Conservation (phyloP, 148 eudicot genomes). For the Nepenthes gracilis region DNA sequence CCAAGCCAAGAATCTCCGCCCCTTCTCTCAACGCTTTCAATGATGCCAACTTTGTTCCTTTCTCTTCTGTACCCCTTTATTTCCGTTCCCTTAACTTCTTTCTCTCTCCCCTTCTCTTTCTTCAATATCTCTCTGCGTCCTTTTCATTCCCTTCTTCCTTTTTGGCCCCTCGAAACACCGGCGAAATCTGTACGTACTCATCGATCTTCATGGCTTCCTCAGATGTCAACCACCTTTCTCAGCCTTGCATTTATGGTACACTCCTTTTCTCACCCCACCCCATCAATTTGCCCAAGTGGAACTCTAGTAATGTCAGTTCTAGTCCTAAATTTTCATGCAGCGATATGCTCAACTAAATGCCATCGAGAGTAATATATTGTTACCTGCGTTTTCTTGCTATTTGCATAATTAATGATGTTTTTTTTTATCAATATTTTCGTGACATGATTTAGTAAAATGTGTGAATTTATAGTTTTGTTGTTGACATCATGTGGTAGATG, state of each 20-base stretch:
- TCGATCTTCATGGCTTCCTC: conserved; percentile 36
- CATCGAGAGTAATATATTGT: no score
- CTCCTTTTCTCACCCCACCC: not conserved
- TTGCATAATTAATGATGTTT: no score
- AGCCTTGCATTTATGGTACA: conserved; percentile 44
- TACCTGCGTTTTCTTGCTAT: no score
- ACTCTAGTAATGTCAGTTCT: no score
- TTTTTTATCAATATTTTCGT: no score
- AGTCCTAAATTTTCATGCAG: no score
- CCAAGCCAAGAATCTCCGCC: conserved; percentile 4
- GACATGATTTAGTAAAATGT: no score
- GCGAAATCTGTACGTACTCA: conserved; percentile 15
- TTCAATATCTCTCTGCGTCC: not conserved
- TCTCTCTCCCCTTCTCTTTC: conserved; percentile 3
- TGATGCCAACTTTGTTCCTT: conserved; percentile 5
- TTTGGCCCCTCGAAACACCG: conserved; percentile 11
- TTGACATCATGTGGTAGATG: no score
- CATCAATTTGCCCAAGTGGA: no score
- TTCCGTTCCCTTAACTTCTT: conserved; percentile 4
- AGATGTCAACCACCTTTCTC: conserved; percentile 31
- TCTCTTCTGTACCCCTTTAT: conserved; percentile 8
- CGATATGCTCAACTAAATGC: no score
- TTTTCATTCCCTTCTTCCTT: conserved; percentile 23
- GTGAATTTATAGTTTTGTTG: no score
- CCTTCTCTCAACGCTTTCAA: conserved; percentile 1